These are phyloP conservation scores for Chlorella sp. DNA, from an alignment of 139 green algal genomes.

Conservation along the genomic window DNA sequence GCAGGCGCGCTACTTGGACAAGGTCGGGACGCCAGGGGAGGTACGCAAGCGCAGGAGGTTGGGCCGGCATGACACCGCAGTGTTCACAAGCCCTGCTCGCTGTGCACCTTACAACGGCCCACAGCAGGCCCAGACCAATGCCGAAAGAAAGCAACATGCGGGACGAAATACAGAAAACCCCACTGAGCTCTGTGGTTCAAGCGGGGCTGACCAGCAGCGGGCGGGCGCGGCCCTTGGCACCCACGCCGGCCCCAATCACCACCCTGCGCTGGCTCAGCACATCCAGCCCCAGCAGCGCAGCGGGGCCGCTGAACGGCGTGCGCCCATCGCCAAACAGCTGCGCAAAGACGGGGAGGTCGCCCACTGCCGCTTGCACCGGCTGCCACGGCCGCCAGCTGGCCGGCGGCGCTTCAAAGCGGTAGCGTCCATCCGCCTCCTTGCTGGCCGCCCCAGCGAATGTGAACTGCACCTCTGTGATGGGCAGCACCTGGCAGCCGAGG, in stretches of 20 bases:
- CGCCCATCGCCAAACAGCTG: slow-evolving; percentile 27
- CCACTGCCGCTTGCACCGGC: slow-evolving; percentile 10
- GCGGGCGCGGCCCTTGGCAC: not conserved
- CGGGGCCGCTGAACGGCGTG: slow-evolving; percentile 16
- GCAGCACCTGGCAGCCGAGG: not conserved
- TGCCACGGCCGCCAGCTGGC: slow-evolving; percentile 16
- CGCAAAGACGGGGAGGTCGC: slow-evolving; percentile 27
- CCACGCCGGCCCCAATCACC: slow-evolving; percentile 6
- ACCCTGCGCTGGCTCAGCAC: slow-evolving; percentile 34
- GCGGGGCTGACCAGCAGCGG: no score
- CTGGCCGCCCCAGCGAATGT: slow-evolving; percentile 1
- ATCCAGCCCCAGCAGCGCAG: slow-evolving; percentile 31
- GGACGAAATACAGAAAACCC: no score
- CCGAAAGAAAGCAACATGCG: no score
- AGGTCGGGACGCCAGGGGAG: slow-evolving; percentile 44
- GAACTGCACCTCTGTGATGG: slow-evolving; percentile 2
- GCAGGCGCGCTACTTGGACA: slow-evolving; percentile 77
- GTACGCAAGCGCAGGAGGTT: not conserved
- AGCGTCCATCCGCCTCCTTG: not conserved
- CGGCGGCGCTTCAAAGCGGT: slow-evolving; percentile 7
- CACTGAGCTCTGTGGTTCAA: no score
- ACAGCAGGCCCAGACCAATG: no score
- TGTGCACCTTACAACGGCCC: no score
- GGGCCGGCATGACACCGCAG: no score
- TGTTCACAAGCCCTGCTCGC: no score